Evolutionary conservation across 345 rosid species (phyloP), one percentile per base, ranked within the genome.

Genomic region (Melastoma malabathricum): DNA sequence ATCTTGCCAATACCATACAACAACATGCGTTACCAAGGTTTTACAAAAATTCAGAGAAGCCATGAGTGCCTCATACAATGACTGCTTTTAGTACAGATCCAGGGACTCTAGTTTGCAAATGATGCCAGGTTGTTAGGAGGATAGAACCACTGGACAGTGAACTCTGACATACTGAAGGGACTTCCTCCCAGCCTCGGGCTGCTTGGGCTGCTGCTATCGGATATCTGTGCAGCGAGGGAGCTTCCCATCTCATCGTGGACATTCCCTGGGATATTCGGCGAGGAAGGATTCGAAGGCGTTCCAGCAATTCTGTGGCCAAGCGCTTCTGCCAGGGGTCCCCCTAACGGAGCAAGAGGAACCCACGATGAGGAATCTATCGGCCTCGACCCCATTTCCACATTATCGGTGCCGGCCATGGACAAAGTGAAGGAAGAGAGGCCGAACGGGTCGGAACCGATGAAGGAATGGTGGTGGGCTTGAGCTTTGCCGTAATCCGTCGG

Each of bases 271-370:
- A 64, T 43, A 1, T 18, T 10, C 1, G 63, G 65, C 19, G 76
- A 68, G 0, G 63, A 59, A 3, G 59, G 55, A 46, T 39, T 46
- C 10, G 69, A 63, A 18, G 50, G 23, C 20, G 55, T 59, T 15
- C 66, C 16, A 45, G 14, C 47, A 3, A 50, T 51, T 45, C 67
- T 70, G 0, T 77, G 66, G 62, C 81, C 69, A 2, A 85, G 65
- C 45, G 78, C 83, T 64, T 85, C 90, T 0, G 84, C 95, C 44
- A 86, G 63, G 19, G 92, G 95, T 18, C 95, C 94, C 0, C 94
- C 95, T 1, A 77, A 84, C 0, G 63, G 50, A 31, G 82, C 48
- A 18, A 76, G 51, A 43, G 68, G 44, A 48, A 64, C 38, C 68
- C 72, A 69, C 6, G 75, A 59, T 14, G 52, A 52, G 18, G 71